These are phyloP conservation scores for Aspergillus phoenicis DNA, from an alignment of 2,329 filamentous ascomycete species.

Conservation along the genomic window DNA sequence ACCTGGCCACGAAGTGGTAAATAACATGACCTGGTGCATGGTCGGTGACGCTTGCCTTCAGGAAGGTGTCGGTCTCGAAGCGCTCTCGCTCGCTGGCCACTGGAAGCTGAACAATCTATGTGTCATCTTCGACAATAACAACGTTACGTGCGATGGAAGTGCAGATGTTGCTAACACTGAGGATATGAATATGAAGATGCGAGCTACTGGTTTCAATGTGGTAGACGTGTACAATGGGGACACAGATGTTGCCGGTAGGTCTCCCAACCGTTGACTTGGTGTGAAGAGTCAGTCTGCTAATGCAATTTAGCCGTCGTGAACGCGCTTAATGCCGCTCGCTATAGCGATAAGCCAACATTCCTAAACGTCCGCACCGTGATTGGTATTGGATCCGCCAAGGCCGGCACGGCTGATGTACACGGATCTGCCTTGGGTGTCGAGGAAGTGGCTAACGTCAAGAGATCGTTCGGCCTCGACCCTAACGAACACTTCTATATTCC, in stretches of 20 bases:
- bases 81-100: slow-evolving; percentile 59
- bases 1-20: slow-evolving; percentile 52
- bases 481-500: slow-evolving; percentile 51
- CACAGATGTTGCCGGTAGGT: slow-evolving; percentile 53
- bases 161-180: slow-evolving; percentile 59
- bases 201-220: slow-evolving; percentile 59
- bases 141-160: slow-evolving; percentile 61
- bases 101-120: slow-evolving; percentile 59
- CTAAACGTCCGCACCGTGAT: slow-evolving; percentile 62
- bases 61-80: slow-evolving; percentile 61
- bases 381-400: slow-evolving; percentile 52
- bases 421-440: slow-evolving; percentile 59
- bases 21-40: slow-evolving; percentile 60
- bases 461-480: slow-evolving; percentile 52
- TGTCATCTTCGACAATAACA: slow-evolving; percentile 64
- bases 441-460: slow-evolving; percentile 60
- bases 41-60: slow-evolving; percentile 63
- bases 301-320: too few species aligned
- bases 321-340: too few species aligned
- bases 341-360: slow-evolving; percentile 55
- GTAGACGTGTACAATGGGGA: slow-evolving; percentile 57
- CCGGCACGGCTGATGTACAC: slow-evolving; percentile 56
- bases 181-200: slow-evolving; percentile 62
- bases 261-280: slow-evolving; percentile 23
- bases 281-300: too few species aligned